Evolutionary conservation across 306 rosid genomes (phyloP).

Genomic region (Echinosophora koreensis): DNA sequence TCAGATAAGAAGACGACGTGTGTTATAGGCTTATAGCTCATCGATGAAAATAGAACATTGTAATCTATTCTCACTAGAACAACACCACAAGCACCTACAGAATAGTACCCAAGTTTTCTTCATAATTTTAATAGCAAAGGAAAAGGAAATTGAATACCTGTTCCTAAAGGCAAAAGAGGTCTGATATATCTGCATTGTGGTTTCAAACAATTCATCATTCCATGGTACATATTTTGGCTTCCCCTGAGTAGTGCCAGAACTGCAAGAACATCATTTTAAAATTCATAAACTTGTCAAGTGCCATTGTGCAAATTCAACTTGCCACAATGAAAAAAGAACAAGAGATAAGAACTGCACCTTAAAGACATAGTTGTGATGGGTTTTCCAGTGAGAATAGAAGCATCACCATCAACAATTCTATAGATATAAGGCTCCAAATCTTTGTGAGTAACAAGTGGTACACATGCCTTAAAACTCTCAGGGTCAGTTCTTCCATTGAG

Average conservation of each 20-base stretch:
- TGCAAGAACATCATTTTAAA: slow-evolving; percentile 51
- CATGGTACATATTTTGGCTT: slow-evolving; percentile 89
- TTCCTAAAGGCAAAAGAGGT: slow-evolving; percentile 95
- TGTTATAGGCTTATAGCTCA: too few relatives aligned
- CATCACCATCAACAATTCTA: slow-evolving; percentile 79
- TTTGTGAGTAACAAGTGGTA: slow-evolving; percentile 82
- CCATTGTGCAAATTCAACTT: background rate
- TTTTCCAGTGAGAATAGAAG: slow-evolving; percentile 85
- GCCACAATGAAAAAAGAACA: background rate
- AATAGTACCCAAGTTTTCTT: too few relatives aligned
- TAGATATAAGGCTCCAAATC: slow-evolving; percentile 73
- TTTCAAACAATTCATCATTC: slow-evolving; percentile 84
- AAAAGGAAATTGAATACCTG: slow-evolving; percentile 56
- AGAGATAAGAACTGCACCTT: slow-evolving; percentile 51
- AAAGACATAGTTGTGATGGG: slow-evolving; percentile 82
- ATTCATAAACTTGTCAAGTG: slow-evolving; percentile 1
- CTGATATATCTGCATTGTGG: slow-evolving; percentile 79
- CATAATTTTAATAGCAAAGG: background rate
- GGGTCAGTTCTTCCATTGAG: slow-evolving; percentile 88
- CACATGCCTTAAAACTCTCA: slow-evolving; percentile 78
- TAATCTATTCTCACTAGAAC: too few relatives aligned
- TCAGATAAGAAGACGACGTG: too few relatives aligned
- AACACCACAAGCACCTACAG: too few relatives aligned
- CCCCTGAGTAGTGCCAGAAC: slow-evolving; percentile 98
- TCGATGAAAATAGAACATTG: too few relatives aligned